These are phyloP conservation scores for Fagopyrum homotropicum DNA, from an alignment of 148 eudicot genomes.

Conservation along the genomic window DNA sequence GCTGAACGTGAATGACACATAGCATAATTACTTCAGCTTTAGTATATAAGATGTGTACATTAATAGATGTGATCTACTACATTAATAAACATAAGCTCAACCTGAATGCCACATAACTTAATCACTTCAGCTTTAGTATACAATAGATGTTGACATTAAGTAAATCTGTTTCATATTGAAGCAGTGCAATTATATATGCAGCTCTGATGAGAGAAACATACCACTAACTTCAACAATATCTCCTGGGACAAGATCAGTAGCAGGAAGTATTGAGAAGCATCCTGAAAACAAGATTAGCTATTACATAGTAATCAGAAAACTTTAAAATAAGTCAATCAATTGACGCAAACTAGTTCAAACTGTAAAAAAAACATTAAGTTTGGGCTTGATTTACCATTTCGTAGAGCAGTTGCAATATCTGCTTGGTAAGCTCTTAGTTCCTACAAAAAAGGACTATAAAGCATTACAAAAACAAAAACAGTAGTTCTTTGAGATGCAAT, in stretches of 20 bases:
- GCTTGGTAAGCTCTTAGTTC: constrained; percentile 99
- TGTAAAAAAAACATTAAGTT: not conserved
- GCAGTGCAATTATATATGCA: not conserved
- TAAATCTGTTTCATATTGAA: not conserved
- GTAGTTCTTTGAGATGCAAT: constrained; percentile 3
- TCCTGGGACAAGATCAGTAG: constrained; percentile 91
- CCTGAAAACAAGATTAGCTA: constrained; percentile 34
- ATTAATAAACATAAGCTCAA: no score
- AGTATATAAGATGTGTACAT: no score
- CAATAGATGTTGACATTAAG: not conserved
- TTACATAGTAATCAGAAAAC: not conserved
- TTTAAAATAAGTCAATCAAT: not conserved
- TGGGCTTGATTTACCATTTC: constrained; percentile 60
- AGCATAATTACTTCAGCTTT: no score
- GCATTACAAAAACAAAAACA: constrained; percentile 3
- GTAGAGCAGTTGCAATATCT: constrained; percentile 90
- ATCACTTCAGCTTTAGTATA: no score
- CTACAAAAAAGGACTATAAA: constrained; percentile 29
- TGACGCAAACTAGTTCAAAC: not conserved
- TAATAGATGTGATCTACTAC: no score
- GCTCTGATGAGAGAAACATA: constrained; percentile 23
- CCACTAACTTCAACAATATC: constrained; percentile 97
- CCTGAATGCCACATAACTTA: no score
- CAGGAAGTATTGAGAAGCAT: constrained; percentile 89
- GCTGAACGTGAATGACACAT: no score